These are phyloP conservation scores for Mycena citricolor DNA, from an alignment of 1,284 basidiomycete genomes.

Conservation along the genomic window DNA sequence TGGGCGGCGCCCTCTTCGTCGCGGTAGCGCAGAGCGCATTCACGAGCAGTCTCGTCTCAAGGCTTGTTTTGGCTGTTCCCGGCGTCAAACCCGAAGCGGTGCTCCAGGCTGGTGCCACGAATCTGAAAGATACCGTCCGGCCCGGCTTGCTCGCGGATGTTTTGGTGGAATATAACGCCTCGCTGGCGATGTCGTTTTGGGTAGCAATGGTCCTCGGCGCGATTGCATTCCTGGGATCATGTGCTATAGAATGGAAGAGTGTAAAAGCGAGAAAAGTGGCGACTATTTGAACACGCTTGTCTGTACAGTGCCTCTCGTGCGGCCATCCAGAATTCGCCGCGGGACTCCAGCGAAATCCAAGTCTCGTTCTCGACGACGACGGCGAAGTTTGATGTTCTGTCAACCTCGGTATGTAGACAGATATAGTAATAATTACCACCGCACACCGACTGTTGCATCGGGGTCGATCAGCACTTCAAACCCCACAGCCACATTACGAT, in stretches of 20 bases:
- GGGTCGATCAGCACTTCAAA: no score
- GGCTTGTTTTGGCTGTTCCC: constrained; percentile 5
- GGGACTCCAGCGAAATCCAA: no score
- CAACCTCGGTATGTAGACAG: no score
- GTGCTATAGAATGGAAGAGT: constrained; percentile 15
- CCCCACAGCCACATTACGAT: no score
- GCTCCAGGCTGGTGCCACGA: constrained; percentile 7
- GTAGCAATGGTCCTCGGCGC: constrained; percentile 7
- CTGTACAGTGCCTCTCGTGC: no score
- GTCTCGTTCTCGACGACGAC: no score
- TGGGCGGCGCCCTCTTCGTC: constrained; percentile 16
- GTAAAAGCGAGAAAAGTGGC: constrained; percentile 9
- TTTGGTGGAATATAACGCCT: constrained; percentile 2
- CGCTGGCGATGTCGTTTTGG: constrained; percentile 10
- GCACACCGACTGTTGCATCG: no score
- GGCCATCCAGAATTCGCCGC: no score
- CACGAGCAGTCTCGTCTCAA: constrained; percentile 4
- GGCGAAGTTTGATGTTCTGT: no score
- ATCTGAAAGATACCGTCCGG: constrained; percentile 2
- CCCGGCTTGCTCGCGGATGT: constrained; percentile 4
- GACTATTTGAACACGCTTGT: no score
- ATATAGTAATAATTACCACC: no score
- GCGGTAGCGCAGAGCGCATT: constrained; percentile 11
- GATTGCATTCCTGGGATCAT: constrained; percentile 8
- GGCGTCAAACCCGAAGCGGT: constrained; percentile 9